These are phyloP conservation scores for Trifolium pratense DNA, from an alignment of 306 rosid genomes.

Conservation along the genomic window DNA sequence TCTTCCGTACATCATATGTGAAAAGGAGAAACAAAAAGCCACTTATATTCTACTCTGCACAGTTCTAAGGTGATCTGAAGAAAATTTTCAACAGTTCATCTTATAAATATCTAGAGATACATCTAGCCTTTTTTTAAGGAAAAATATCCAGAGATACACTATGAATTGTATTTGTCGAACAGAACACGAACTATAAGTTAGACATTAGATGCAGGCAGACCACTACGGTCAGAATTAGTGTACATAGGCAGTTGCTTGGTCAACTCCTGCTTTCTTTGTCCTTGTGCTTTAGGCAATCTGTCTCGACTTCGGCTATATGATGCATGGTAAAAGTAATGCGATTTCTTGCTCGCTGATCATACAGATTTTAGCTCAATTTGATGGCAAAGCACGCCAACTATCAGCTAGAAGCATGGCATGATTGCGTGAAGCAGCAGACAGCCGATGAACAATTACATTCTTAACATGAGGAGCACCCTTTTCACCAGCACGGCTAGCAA, in stretches of 20 bases:
- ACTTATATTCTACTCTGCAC: constrained; percentile 2
- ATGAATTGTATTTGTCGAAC: background rate
- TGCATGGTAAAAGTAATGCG: constrained; percentile 1
- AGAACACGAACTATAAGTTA: constrained; percentile 23
- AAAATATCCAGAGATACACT: constrained; percentile 1
- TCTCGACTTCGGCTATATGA: background rate
- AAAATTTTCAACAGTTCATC: constrained; percentile 19
- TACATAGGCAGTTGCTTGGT: constrained; percentile 20
- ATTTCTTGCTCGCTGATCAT: constrained; percentile 25
- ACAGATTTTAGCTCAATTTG: constrained; percentile 44
- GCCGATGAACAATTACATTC: constrained; percentile 64
- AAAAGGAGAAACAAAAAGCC: background rate
- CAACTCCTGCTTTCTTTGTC: constrained; percentile 35
- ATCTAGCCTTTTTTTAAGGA: constrained; percentile 1
- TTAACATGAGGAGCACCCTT: constrained; percentile 72
- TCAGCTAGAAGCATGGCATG: constrained; percentile 63
- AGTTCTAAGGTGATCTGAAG: background rate
- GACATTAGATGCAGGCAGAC: constrained; percentile 23
- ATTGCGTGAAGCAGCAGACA: constrained; percentile 64
- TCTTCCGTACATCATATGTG: background rate
- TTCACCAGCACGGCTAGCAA: constrained; percentile 80
- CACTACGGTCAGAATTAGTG: constrained; percentile 17
- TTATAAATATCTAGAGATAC: constrained; percentile 23
- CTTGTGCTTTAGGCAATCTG: constrained; percentile 10
- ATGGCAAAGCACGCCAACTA: constrained; percentile 73